Percentiles rank a stretch among this genome's conserved stretches.
These are phyloP conservation scores for Quercus aquifolioides DNA, from an alignment of 306 rosid genomes.

Conservation along the genomic window DNA sequence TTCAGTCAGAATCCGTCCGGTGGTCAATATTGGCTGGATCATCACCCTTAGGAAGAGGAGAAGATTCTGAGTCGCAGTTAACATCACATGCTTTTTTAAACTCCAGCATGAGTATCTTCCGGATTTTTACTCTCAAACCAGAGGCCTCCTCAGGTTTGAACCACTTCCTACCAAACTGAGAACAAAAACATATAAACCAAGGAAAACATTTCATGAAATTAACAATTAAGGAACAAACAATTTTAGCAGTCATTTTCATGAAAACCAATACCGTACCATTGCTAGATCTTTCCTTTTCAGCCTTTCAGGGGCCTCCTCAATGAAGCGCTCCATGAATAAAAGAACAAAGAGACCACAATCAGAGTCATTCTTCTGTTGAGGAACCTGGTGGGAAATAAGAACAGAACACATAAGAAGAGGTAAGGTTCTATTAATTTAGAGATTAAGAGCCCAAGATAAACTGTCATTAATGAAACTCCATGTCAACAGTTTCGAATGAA, in stretches of 20 bases:
- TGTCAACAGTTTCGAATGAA: not conserved
- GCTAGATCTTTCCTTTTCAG: constrained; percentile 62
- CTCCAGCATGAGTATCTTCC: constrained; percentile 49
- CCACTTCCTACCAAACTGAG: constrained; percentile 84
- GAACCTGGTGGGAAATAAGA: constrained; percentile 62
- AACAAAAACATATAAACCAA: constrained; percentile 16
- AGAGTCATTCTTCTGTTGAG: constrained; percentile 88
- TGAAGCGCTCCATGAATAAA: constrained; percentile 80
- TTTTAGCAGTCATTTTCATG: not conserved
- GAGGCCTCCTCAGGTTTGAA: constrained; percentile 90
- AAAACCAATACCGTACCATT: constrained; percentile 50
- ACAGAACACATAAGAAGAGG: not conserved
- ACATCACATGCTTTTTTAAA: constrained; percentile 33
- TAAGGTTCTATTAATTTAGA: not conserved
- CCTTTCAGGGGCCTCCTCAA: constrained; percentile 74
- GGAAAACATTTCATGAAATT: not conserved
- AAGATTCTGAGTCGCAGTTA: constrained; percentile 14
- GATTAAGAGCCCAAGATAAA: not conserved
- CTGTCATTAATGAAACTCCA: not conserved
- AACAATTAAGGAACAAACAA: not conserved
- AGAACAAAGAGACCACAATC: constrained; percentile 95
- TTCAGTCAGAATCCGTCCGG: not conserved
- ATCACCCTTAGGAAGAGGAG: constrained; percentile 14
- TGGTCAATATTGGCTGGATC: constrained; percentile 12
- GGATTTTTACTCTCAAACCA: constrained; percentile 68